These are phyloP conservation scores for Capsella rubella DNA, from an alignment of 441 rosid species.

Conservation along the genomic window DNA sequence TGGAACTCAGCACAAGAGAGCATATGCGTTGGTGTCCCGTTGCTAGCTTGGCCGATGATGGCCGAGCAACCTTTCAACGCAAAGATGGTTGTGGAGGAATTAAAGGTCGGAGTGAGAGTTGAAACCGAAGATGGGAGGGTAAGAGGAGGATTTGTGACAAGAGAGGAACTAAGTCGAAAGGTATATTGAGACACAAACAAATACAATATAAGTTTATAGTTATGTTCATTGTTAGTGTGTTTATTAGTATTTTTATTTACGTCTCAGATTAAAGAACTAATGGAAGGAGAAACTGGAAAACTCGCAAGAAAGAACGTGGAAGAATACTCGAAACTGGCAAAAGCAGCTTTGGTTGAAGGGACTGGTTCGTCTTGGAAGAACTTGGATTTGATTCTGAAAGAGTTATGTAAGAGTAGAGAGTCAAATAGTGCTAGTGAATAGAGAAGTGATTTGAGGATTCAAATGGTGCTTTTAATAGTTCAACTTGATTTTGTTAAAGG, in stretches of 20 bases:
- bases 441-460: neutral
- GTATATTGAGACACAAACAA: neutral
- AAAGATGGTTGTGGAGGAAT: conserved; percentile 70
- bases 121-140: conserved; percentile 53
- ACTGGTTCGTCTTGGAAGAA: conserved; percentile 71
- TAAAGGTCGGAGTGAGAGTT: conserved; percentile 65
- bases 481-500: too few species aligned
- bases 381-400: conserved; percentile 49
- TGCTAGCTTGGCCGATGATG: conserved; percentile 81
- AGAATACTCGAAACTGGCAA: conserved; percentile 54
- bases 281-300: conserved; percentile 69
- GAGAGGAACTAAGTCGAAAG: conserved; percentile 52
- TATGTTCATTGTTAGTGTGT: too few species aligned
- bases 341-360: conserved; percentile 52
- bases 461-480: too few species aligned
- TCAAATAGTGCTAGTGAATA: neutral
- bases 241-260: too few species aligned
- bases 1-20: conserved; percentile 83
- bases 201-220: too few species aligned
- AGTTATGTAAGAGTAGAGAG: conserved; percentile 40
- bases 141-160: conserved; percentile 52
- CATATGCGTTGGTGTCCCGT: conserved; percentile 67
- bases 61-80: conserved; percentile 78
- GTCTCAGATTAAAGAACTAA: conserved; percentile 49
- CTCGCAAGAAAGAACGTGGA: conserved; percentile 50